A percentile compares a stretch with the other conserved stretches of the same genome.
Evolutionary conservation across 1,284 basidiomycete genomes (phyloP).

Genomic region (Inonotus hispidus): DNA sequence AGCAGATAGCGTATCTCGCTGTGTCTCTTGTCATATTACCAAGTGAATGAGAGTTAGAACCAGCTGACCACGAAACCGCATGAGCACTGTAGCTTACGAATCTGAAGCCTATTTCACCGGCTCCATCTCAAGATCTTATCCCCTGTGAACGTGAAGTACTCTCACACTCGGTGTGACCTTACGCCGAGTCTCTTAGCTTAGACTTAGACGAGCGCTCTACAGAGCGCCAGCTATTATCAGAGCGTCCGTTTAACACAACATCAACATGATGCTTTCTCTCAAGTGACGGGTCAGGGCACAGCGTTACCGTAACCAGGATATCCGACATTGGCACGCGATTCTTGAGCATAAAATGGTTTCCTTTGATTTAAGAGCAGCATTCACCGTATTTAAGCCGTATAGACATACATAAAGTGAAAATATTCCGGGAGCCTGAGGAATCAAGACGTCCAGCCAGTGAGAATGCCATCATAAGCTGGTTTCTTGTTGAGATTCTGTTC

Average conservation of each 20-base stretch:
- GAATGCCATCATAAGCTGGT: conserved; percentile 21
- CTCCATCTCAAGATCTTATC: neutral
- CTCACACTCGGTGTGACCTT: too few relatives aligned
- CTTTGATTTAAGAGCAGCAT: too few relatives aligned
- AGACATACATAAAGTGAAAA: neutral
- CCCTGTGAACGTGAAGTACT: too few relatives aligned
- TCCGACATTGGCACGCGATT: too few relatives aligned
- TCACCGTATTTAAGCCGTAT: neutral
- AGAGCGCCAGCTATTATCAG: too few relatives aligned
- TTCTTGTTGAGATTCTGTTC: conserved; percentile 20
- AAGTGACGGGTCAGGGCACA: too few relatives aligned
- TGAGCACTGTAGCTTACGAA: neutral
- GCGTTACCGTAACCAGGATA: too few relatives aligned
- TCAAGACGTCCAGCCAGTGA: neutral
- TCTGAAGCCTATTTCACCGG: neutral
- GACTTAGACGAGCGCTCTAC: too few relatives aligned
- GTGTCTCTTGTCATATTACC: neutral
- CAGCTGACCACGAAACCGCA: neutral
- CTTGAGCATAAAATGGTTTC: too few relatives aligned
- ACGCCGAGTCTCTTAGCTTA: too few relatives aligned
- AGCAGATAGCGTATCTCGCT: neutral
- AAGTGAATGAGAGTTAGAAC: neutral
- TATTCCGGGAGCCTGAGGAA: neutral
- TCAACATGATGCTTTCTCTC: too few relatives aligned
- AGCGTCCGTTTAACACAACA: too few relatives aligned